phyloP scores from a whole-genome alignment of 2,329 filamentous ascomycete genomes.

The Penicillium griseofulvum region DNA sequence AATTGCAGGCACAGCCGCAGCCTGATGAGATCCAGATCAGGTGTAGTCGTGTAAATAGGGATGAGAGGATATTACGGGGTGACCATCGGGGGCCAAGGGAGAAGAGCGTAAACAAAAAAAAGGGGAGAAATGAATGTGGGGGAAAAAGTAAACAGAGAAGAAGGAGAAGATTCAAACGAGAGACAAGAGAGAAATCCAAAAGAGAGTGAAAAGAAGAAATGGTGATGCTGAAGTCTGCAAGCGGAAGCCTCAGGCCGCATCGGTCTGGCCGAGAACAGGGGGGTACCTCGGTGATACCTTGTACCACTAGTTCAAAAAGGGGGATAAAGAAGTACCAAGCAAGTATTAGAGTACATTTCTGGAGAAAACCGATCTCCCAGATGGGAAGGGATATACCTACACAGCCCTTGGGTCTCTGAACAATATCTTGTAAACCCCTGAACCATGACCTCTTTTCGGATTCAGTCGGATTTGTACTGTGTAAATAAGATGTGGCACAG shows the following conservation, averaged over 20 bases:
- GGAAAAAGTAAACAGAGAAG: slow-evolving; percentile 12
- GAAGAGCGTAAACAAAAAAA: slow-evolving; percentile 8
- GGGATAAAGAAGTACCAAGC: background rate
- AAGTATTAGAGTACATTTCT: slow-evolving; percentile 1
- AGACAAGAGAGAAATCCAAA: slow-evolving; percentile 6
- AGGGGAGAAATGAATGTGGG: slow-evolving; percentile 13
- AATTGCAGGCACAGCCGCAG: slow-evolving; percentile 27
- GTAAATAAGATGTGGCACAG: background rate
- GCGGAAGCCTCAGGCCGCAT: slow-evolving; percentile 23
- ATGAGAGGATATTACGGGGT: slow-evolving; percentile 15
- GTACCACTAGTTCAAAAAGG: background rate
- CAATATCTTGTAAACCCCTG: background rate
- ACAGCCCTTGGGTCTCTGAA: background rate
- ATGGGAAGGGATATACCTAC: slow-evolving; percentile 9
- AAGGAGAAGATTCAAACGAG: slow-evolving; percentile 18
- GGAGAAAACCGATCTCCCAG: background rate
- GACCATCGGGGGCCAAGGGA: background rate
- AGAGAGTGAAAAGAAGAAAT: slow-evolving; percentile 4
- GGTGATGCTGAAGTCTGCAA: slow-evolving; percentile 14
- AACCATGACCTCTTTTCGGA: background rate
- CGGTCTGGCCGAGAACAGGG: slow-evolving; percentile 26
- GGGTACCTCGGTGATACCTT: slow-evolving; percentile 7
- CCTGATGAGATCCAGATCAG: slow-evolving; percentile 25
- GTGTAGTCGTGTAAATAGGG: slow-evolving; percentile 14
- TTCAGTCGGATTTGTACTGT: slow-evolving; percentile 16